Percentiles rank a stretch among this genome's conserved stretches.
Evolutionary conservation across 495 filamentous ascomycete species (phyloP).

Genomic region (Choiromyces venosus): DNA sequence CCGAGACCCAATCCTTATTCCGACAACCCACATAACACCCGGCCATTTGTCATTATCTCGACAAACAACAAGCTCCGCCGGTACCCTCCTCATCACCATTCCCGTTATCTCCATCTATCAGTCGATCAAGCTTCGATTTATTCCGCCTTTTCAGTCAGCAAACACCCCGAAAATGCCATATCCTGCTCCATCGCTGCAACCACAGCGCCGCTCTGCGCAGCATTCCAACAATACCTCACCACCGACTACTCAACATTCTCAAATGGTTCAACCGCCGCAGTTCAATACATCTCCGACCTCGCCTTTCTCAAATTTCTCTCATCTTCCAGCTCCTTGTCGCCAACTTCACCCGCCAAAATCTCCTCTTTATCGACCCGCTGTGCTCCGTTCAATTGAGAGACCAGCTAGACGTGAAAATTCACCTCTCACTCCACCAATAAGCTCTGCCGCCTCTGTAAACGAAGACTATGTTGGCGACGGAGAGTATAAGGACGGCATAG

Average conservation of each 20-base stretch:
- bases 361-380: constrained; percentile 64
- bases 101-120: constrained; percentile 10
- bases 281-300: constrained; percentile 32
- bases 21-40: constrained; percentile 16
- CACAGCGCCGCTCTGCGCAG: constrained; percentile 27
- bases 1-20: constrained; percentile 26
- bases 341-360: constrained; percentile 60
- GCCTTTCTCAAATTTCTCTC: constrained; percentile 24
- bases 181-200: constrained; percentile 19
- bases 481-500: constrained; percentile 29
- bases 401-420: constrained; percentile 48
- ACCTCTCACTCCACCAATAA: constrained; percentile 27
- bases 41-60: constrained; percentile 19
- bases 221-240: constrained; percentile 33
- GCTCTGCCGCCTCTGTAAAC: constrained; percentile 34
- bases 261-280: constrained; percentile 26
- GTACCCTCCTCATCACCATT: constrained; percentile 17
- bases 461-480: constrained; percentile 32
- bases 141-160: constrained; percentile 3
- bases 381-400: constrained; percentile 61
- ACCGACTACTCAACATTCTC: constrained; percentile 19
- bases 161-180: constrained; percentile 27
- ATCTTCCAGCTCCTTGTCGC: constrained; percentile 51
- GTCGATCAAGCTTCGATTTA: constrained; percentile 8
- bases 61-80: constrained; percentile 15